phyloP scores from a whole-genome alignment of 495 filamentous ascomycete species.

The Achaetomiella virescens region DNA sequence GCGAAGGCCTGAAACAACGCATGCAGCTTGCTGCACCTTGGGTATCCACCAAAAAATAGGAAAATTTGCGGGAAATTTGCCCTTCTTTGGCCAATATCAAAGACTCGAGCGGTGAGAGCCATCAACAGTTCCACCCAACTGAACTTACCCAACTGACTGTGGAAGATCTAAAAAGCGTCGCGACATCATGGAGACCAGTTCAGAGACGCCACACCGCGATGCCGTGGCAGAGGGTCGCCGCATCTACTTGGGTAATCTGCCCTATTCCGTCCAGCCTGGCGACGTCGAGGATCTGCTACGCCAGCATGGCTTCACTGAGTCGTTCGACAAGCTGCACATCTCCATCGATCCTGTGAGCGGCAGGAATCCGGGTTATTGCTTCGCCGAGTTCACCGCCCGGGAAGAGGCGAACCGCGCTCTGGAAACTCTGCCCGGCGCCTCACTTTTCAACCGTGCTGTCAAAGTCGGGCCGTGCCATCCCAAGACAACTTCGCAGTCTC shows the following conservation, averaged over 20 bases:
- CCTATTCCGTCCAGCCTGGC: constrained; percentile 54
- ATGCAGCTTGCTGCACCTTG: too few species aligned
- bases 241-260: constrained; percentile 64
- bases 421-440: constrained; percentile 45
- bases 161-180: too few species aligned
- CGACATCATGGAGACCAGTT: neutral
- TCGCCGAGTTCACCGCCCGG: constrained; percentile 54
- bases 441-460: constrained; percentile 49
- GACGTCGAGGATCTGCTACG: constrained; percentile 56
- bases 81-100: too few species aligned
- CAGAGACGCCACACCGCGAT: constrained; percentile 18
- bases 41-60: too few species aligned
- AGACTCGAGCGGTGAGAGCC: too few species aligned
- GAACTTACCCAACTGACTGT: too few species aligned
- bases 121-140: too few species aligned
- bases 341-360: constrained; percentile 61
- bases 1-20: too few species aligned
- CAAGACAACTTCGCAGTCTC: constrained; percentile 17
- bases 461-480: constrained; percentile 58
- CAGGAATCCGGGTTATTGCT: constrained; percentile 66
- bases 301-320: constrained; percentile 33
- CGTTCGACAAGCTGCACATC: constrained; percentile 56
- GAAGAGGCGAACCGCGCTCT: constrained; percentile 55
- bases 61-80: too few species aligned
- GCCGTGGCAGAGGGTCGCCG: constrained; percentile 46